These are phyloP conservation scores for Kernera saxatilis DNA, from an alignment of 345 rosid genomes.

Conservation along the genomic window DNA sequence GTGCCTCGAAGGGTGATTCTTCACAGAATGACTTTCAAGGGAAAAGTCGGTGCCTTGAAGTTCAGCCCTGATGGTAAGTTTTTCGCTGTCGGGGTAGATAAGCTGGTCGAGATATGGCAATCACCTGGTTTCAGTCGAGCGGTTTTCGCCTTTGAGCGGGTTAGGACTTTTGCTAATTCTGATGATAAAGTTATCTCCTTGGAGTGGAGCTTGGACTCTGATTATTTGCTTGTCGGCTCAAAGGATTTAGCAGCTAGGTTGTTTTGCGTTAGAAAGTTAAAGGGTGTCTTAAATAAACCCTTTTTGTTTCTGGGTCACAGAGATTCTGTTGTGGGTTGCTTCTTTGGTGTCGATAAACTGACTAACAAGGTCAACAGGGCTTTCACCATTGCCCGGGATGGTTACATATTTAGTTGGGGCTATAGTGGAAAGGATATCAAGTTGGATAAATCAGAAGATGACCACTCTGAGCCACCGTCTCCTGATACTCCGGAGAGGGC, in stretches of 20 bases:
- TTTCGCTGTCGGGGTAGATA: slow-evolving; percentile 78
- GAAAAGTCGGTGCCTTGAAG: slow-evolving; percentile 47
- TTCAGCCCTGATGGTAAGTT: slow-evolving; percentile 77
- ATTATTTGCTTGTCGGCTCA: slow-evolving; percentile 75
- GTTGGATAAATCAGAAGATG: slow-evolving; percentile 28
- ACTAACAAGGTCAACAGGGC: slow-evolving; percentile 44
- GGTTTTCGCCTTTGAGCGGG: slow-evolving; percentile 61
- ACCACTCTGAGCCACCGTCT: slow-evolving; percentile 42
- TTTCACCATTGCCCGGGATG: slow-evolving; percentile 72
- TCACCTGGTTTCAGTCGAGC: slow-evolving; percentile 78
- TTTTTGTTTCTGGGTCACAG: slow-evolving; percentile 83
- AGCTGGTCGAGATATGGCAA: slow-evolving; percentile 80
- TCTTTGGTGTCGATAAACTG: slow-evolving; percentile 73
- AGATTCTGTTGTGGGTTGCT: slow-evolving; percentile 79
- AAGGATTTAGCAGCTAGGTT: slow-evolving; percentile 80
- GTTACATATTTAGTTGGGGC: slow-evolving; percentile 76
- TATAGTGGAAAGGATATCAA: slow-evolving; percentile 33
- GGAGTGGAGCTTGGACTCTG: slow-evolving; percentile 76
- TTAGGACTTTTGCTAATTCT: slow-evolving; percentile 76
- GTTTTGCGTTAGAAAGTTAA: slow-evolving; percentile 55
- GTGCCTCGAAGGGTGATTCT: slow-evolving; percentile 65
- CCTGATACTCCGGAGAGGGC: slow-evolving; percentile 63
- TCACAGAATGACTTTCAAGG: slow-evolving; percentile 65
- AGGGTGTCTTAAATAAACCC: slow-evolving; percentile 59
- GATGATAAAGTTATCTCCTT: slow-evolving; percentile 57